Base-by-base conservation (phyloP, 768 basidiomycete species). In the Xerocomellus amylosporus region DNA sequence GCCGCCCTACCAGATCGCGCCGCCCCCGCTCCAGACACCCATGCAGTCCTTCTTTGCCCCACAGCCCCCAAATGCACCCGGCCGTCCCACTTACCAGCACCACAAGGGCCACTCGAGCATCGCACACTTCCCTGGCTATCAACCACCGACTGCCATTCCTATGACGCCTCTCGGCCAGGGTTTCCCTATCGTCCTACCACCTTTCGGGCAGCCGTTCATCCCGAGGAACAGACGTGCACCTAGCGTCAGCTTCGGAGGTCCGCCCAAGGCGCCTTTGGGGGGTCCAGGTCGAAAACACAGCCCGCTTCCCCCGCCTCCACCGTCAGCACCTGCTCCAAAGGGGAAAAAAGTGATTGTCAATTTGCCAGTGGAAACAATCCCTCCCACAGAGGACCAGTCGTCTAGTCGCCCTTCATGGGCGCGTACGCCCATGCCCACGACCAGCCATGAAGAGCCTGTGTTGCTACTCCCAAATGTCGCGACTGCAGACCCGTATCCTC, bases 241-340 rank as follows among this genome's bases (percentile, higher is more conserved):
- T 15, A 81, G 80, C 58, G 58, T 87, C 41, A 89, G 86, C 66
- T 82, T 88, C 39, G 91, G 91, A 13, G 91, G 91, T 8, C 91
- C 91, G n/a, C 91, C 91, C 9, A 93, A 93, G 68, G 91, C 91
- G 1, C 79, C 84, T 1, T 73, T 93, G 3, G 91, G 91, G 17
- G 91, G 91, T 0, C 90, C 87, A 13, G 81, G 83, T 42, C 81
- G 87, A 42, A 93, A 88, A 72, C 77, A 84, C 47, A 88, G 85
- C 68, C 88, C 89, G 12, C 71, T 87, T 54, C 77, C 82, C 10
- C 65, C 67, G 14, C 53, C 59, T 10, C 65, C 69, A 56, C 70
- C 46, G 24, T 24, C 24, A 40, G 43, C 71, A 1, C 71, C 76
- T 28, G 66, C 62, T 48, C 56, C 50, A 28, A 90, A 88, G 71